Evolutionary conservation across 1,284 basidiomycete genomes (phyloP), one percentile per base, ranked within the genome.

Genomic region (Tilletia caries): DNA sequence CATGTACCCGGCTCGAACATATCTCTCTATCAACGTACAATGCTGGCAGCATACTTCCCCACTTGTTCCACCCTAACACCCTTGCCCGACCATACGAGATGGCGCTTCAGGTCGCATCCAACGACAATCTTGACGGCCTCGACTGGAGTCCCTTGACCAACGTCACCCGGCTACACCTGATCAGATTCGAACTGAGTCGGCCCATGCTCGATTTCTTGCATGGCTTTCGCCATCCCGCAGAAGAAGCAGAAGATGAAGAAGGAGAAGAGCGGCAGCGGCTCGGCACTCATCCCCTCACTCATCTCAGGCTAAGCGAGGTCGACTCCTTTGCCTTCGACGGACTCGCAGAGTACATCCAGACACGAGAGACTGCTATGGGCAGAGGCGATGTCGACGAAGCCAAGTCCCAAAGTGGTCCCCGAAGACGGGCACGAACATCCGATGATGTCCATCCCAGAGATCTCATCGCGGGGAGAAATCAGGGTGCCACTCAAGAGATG

Each of bases 191-290:
- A 12, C 29, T 34, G 2, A 37, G 20, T 18, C 29, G 58, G 13
- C 15, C 33, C 18, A 12, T 62, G 6, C 58, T 62, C 58, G 58
- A 62, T 29, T 62, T 62, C 58, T 62, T 62, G 29, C 58, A 62
- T 29, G 32, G 58, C 33, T 20, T 62, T 41, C 37, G 37, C n/a
- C n/a, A n/a, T n/a, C n/a, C n/a, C n/a, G n/a, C n/a, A 41, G 48
- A 50, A 27, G 48, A 20, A 27, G 25, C 6, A n/a, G n/a, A 50
- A 27, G 20, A 50, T 6, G 48, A 6, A 12, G 20, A 50, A 20
- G n/a, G 20, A 27, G 18, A 20, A 18, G 25, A 50, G n/a, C 10
- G 8, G 20, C 25, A 58, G 54, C 58, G 8, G 15, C 58, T 29
- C 27, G 25, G 25, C 12, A 27, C 54, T 6, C 58, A 62, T 23